Evolutionary conservation across 345 rosid species (phyloP), one percentile per base, ranked within the genome.

Genomic region (Sisymbrium altissimum): DNA sequence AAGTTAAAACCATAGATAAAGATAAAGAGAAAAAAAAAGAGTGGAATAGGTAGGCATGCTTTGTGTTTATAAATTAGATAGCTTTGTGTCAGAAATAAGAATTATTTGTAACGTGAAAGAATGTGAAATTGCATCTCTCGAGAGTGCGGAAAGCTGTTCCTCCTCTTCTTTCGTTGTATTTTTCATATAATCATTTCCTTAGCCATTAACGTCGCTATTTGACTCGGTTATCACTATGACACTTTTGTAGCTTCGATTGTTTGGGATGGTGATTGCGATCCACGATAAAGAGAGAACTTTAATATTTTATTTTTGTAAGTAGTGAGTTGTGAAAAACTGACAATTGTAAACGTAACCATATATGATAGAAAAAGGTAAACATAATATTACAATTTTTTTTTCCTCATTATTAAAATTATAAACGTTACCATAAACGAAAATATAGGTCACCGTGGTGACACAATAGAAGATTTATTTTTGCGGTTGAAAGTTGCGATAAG

Each of bases 121-220:
- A 72, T 74, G 67, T 48, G 78, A 65, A 66, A 56, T 23, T 58
- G 72, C 78, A 36, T 15, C 50, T 49, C 72, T 66, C 78, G 61
- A 66, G 72, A 49, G 13, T 66, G 66, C 67, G 58, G 12, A 73
- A 56, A 66, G 72, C 45, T 45, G 50, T 63, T 72, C 53, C 33
- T 40, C n/a, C 54, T 18, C 63, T 55, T 41, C 64, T 53, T 63
- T 52, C 40, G 25, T 13, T 70, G 8, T 32, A 19, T 2, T 8
- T 29, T 17, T 8, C 44, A 2, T 30, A 32, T 23, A 15, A 25
- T 48, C 41, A 61, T 61, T 50, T 39, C 17, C 0, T 7, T 11
- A 60, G 13, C 52, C 61, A 71, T 17, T 49, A 43, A 55, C 73
- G 32, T 68, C 53, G 43, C 9, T 43, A 30, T 41, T 14, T 18